Conservation (phyloP, 495 filamentous ascomycete genomes). For the Penicillium desertorum region DNA sequence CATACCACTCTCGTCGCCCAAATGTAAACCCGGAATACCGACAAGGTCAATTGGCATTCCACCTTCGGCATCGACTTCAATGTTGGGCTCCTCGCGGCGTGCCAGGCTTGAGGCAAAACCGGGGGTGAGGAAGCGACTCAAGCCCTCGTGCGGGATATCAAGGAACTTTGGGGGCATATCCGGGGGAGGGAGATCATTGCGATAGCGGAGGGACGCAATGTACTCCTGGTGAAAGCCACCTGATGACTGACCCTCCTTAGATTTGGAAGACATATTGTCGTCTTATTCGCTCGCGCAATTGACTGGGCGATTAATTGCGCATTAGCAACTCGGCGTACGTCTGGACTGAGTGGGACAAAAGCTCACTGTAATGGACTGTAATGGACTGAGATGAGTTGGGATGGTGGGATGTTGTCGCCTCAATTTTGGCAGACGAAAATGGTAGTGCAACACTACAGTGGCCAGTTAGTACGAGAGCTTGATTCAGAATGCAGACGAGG, state of each 20-base stretch:
- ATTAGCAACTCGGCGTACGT: neutral
- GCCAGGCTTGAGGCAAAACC: constrained; percentile 84
- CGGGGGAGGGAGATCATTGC: constrained; percentile 90
- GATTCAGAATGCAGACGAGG: neutral
- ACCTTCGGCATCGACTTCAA: constrained; percentile 95
- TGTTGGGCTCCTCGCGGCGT: constrained; percentile 87
- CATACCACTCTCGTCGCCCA: constrained; percentile 94
- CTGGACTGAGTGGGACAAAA: neutral
- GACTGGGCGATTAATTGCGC: neutral
- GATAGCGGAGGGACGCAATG: constrained; percentile 90
- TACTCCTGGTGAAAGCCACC: constrained; percentile 90
- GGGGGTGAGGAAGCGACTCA: constrained; percentile 82
- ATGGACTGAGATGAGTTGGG: neutral
- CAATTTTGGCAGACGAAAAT: neutral
- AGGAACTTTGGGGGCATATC: constrained; percentile 93
- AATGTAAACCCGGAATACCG: constrained; percentile 89
- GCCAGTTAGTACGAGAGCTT: neutral
- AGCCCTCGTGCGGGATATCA: constrained; percentile 89
- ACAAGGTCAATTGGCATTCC: constrained; percentile 96
- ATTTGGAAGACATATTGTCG: constrained; percentile 37
- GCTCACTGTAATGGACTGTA: neutral
- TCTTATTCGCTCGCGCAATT: neutral
- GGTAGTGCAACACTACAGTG: neutral
- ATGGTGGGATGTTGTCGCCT: neutral
- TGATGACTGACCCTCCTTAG: constrained; percentile 44